phyloP scores from a whole-genome alignment of 768 basidiomycete species.

The Daedalea quercina region DNA sequence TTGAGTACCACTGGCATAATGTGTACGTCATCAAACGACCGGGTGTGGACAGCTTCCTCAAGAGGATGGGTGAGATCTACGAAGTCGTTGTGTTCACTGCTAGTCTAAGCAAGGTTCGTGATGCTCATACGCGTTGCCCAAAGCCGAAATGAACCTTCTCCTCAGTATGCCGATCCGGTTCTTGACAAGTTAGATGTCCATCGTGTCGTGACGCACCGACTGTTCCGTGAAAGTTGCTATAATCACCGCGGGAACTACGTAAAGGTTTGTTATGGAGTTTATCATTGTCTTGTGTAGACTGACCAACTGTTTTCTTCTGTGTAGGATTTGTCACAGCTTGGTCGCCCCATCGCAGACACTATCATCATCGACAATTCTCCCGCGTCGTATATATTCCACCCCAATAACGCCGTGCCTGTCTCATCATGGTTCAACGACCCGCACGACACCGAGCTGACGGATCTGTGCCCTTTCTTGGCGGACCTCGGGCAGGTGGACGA shows the following conservation, averaged over 20 bases:
- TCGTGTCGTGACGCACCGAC: conserved; percentile 85
- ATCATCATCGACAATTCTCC: conserved; percentile 99
- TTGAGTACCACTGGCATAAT: conserved; percentile 97
- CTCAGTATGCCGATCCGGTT: conserved; percentile 95
- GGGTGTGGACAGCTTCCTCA: conserved; percentile 94
- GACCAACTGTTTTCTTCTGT: background rate
- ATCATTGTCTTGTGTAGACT: background rate
- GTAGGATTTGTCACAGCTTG: conserved; percentile 97
- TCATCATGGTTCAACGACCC: conserved; percentile 99
- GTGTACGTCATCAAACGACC: conserved; percentile 99
- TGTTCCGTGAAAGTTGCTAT: conserved; percentile 98
- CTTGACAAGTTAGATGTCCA: conserved; percentile 94
- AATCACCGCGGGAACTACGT: conserved; percentile 99
- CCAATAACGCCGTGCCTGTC: conserved; percentile 97
- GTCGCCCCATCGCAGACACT: conserved; percentile 86
- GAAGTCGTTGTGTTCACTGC: conserved; percentile 98
- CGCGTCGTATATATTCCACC: conserved; percentile 98
- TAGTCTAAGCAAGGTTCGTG: conserved; percentile 86
- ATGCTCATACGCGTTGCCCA: background rate
- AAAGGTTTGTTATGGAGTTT: conserved; percentile 53
- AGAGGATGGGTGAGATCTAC: conserved; percentile 98
- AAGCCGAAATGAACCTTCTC: background rate
- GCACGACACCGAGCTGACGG: conserved; percentile 95
- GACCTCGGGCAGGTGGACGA: conserved; percentile 84
- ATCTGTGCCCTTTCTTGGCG: conserved; percentile 88